These are phyloP conservation scores for Botryotinia narcissicola DNA, from an alignment of 2,329 filamentous ascomycete species.

Conservation along the genomic window DNA sequence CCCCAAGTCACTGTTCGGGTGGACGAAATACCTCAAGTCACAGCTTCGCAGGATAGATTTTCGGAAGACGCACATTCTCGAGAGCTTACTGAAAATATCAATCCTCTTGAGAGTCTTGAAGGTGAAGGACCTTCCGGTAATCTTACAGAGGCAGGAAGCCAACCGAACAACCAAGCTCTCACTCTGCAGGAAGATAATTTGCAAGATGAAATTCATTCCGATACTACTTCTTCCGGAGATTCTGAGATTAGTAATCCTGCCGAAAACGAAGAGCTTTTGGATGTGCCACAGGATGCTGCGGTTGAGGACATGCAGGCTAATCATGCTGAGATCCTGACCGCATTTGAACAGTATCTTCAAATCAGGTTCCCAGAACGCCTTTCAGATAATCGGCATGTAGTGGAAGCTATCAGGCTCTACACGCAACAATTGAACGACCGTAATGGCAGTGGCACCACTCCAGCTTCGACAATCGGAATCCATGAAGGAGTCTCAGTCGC, in stretches of 20 bases:
- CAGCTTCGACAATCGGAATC: background rate
- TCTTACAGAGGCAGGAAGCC: no score
- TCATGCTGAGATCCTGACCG: background rate
- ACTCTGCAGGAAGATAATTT: background rate
- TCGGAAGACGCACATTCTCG: no score
- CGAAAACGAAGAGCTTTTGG: background rate
- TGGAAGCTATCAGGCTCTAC: background rate
- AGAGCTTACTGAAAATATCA: no score
- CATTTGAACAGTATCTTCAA: background rate
- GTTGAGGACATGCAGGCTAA: background rate
- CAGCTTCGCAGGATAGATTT: no score
- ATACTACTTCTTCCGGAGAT: background rate
- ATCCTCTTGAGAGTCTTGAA: no score
- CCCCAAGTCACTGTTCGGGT: no score
- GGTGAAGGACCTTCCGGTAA: no score
- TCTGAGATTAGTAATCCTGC: background rate
- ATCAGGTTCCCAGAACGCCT: accelerated
- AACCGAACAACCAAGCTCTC: background rate
- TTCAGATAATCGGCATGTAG: no score
- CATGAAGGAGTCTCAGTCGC: no score
- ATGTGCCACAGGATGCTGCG: background rate
- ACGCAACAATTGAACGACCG: background rate
- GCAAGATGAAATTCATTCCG: background rate
- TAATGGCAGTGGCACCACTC: background rate
- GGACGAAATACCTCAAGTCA: no score